Evolutionary conservation across 2,329 filamentous ascomycete genomes (phyloP), one percentile per base, ranked within the genome.

Genomic region (Exophiala sideris): DNA sequence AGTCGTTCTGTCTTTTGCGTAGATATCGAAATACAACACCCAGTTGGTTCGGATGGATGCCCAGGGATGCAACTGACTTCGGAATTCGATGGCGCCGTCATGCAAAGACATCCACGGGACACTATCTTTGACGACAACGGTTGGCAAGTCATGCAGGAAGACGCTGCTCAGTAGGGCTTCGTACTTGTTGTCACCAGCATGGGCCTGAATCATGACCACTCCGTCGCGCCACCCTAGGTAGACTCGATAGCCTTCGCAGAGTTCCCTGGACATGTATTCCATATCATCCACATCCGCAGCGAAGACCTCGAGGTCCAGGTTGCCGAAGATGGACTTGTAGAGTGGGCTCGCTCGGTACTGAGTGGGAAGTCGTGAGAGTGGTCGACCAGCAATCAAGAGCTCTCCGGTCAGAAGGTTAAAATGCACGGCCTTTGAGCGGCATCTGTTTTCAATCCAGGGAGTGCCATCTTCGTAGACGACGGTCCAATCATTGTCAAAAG

Each of bases 71-170:
- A 52, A 41, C 5, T 64, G 44, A 7, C 64, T 65, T 4, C 68
- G 57, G 50, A 73, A 69, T 49, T 71, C 66, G n/a, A 74, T 48
- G 14, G 51, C 50, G 0, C 60, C 57, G 0, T 48, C 61, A 8
- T 10, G 3, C 21, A 42, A 18, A 42, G 5, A 20, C 40, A 1
- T 59, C 40, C 1, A 65, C 3, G 82, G 79, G 0, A 70, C 66
- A 48, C 69, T 74, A 0, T 72, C 57, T 1, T 72, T 41, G 1
- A 76, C 58, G 5, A 81, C 73, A 0, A 57, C 42, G 0, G 55
- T 50, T 10, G 71, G 71, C 6, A 74, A 61, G 24, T 66, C 61
- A 9, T 46, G 56, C 2, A 35, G 14, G 5, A 74, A 63, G 18
- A 65, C 48, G n/a, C 61, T 59, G 6, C 59, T 54, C 0, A 69